These are phyloP conservation scores for Zygosaccharomyces pseudobailii DNA, from an alignment of 1,139 yeast genomes.

Conservation along the genomic window DNA sequence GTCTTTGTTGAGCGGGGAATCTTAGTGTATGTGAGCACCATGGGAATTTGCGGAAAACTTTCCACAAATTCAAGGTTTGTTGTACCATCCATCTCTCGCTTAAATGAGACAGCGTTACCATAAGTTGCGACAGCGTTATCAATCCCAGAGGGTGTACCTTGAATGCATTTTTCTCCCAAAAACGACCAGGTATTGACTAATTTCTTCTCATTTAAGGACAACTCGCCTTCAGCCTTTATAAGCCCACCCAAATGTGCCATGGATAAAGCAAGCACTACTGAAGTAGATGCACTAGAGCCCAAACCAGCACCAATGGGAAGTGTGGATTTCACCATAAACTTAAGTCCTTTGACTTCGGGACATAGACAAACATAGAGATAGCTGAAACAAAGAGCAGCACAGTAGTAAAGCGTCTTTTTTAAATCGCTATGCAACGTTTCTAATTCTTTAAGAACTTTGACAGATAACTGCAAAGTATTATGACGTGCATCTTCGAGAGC, in stretches of 20 bases:
- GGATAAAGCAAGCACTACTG: constrained; percentile 81
- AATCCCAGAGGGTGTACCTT: constrained; percentile 96
- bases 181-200: constrained; percentile 83
- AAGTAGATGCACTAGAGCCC: constrained; percentile 89
- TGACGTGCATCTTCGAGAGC: constrained; percentile 12
- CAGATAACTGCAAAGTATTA: constrained; percentile 45
- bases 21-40: constrained; percentile 77
- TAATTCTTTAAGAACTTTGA: constrained; percentile 36
- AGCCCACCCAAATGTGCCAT: constrained; percentile 60
- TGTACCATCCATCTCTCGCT: constrained; percentile 40
- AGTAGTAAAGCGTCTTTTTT: constrained; percentile 57
- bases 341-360: constrained; percentile 45
- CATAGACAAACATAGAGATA: constrained; percentile 68
- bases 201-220: constrained; percentile 44
- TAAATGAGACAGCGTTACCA: constrained; percentile 94
- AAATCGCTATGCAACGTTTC: constrained; percentile 38
- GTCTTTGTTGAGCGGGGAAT: constrained; percentile 85
- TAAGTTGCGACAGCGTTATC: constrained; percentile 94
- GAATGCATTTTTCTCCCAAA: constrained; percentile 91
- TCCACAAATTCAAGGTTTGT: constrained; percentile 25
- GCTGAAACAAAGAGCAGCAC: constrained; percentile 83
- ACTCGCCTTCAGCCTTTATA: constrained; percentile 32
- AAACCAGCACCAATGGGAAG: constrained; percentile 96
- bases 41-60: constrained; percentile 65
- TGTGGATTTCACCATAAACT: constrained; percentile 70